Conservation (phyloP, 306 rosid genomes). For the Quercus robur region DNA sequence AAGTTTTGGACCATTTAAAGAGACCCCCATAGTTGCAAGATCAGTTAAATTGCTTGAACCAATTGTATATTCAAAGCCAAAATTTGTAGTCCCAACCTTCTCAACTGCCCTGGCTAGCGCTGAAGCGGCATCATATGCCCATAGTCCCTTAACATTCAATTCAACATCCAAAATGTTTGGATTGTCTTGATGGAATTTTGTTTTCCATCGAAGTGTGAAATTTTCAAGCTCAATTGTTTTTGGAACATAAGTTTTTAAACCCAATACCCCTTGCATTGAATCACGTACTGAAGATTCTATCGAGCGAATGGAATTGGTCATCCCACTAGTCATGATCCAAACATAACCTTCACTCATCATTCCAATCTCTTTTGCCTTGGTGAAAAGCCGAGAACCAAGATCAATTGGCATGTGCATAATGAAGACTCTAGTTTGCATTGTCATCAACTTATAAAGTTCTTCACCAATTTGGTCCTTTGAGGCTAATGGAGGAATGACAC, state of each 20-base stretch:
- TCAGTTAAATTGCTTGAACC: neutral
- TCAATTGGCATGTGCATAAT: slow-evolving; percentile 13
- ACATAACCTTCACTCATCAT: slow-evolving; percentile 28
- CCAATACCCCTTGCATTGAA: slow-evolving; percentile 17
- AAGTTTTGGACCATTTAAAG: slow-evolving; percentile 21
- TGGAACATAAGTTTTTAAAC: slow-evolving; percentile 19
- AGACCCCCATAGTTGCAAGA: neutral
- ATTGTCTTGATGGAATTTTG: slow-evolving; percentile 1
- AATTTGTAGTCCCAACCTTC: neutral
- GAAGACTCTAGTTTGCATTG: slow-evolving; percentile 35
- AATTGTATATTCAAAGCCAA: neutral
- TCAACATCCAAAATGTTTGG: neutral
- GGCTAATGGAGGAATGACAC: slow-evolving; percentile 12
- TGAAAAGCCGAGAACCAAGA: slow-evolving; percentile 11
- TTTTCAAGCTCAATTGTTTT: neutral
- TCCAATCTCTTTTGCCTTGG: slow-evolving; percentile 23
- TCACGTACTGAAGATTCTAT: neutral
- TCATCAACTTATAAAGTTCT: slow-evolving; percentile 30
- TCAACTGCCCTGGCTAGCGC: too few species aligned
- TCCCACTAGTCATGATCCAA: slow-evolving; percentile 15
- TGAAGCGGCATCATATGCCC: slow-evolving; percentile 27
- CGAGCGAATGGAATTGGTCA: neutral
- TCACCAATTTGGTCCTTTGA: neutral
- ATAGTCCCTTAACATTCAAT: slow-evolving; percentile 10
- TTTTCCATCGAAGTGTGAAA: slow-evolving; percentile 24